phyloP scores from a whole-genome alignment of 176 grass and related monocot species.

The Hordeum vulgare region MorexV3_pseudomolecules_assembly NC_058520.1:592736382-592736881 shows the following conservation, averaged over 20 bases:
- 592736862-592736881: too few relatives aligned
- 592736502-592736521: neutral
- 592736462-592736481: neutral
- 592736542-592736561: neutral
- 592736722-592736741: neutral
- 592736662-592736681: neutral
- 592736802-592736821: too few relatives aligned
- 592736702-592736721: neutral
- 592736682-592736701: neutral
- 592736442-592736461: neutral
- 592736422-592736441: neutral
- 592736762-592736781: too few relatives aligned
- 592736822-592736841: too few relatives aligned
- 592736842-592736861: too few relatives aligned
- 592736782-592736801: too few relatives aligned
- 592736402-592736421: too few relatives aligned
- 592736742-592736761: too few relatives aligned
- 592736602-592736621: neutral
- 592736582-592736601: neutral
- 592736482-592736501: too few relatives aligned
- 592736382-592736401: too few relatives aligned
- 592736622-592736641: neutral
- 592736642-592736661: neutral
- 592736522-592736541: neutral
- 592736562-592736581: neutral